phyloP scores from a whole-genome alignment of 2,329 filamentous ascomycete genomes.

The Grosmannia serpens region DNA sequence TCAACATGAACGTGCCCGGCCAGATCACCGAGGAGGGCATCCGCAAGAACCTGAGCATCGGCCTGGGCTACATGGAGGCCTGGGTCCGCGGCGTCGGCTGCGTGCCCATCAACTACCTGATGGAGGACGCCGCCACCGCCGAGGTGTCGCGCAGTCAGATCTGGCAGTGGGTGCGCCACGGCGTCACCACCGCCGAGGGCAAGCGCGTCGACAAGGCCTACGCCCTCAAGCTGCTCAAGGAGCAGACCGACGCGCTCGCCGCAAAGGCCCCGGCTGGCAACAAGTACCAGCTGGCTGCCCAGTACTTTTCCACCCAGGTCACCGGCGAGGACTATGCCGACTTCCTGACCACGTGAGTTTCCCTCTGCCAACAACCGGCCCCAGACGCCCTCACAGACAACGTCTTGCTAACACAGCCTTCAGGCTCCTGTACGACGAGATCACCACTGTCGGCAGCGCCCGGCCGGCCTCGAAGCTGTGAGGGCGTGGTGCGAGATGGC shows the following conservation, averaged over 20 bases:
- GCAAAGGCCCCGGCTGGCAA: slow-evolving; percentile 72
- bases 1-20: slow-evolving; percentile 97
- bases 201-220: slow-evolving; percentile 91
- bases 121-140: slow-evolving; percentile 90
- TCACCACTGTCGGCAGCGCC: slow-evolving; percentile 59
- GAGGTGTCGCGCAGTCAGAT: slow-evolving; percentile 91
- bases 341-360: slow-evolving; percentile 71
- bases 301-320: slow-evolving; percentile 88
- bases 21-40: slow-evolving; percentile 89
- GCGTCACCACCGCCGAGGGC: slow-evolving; percentile 69
- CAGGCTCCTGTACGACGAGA: slow-evolving; percentile 79
- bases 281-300: slow-evolving; percentile 80
- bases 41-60: slow-evolving; percentile 94
- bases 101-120: slow-evolving; percentile 53
- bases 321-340: slow-evolving; percentile 97
- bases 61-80: slow-evolving; percentile 95
- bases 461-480: slow-evolving; percentile 53
- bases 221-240: slow-evolving; percentile 72
- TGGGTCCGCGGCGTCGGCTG: slow-evolving; percentile 93
- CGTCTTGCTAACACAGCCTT: slow-evolving; percentile 11
- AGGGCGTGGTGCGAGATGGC: slow-evolving; percentile 6
- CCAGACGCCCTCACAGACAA: background rate
- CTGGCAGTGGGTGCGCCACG: slow-evolving; percentile 84
- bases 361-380: background rate
- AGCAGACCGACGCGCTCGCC: slow-evolving; percentile 67